These are phyloP conservation scores for Colletotrichum tamarilloi DNA, from an alignment of 2,329 filamentous ascomycete genomes.

Conservation along the genomic window DNA sequence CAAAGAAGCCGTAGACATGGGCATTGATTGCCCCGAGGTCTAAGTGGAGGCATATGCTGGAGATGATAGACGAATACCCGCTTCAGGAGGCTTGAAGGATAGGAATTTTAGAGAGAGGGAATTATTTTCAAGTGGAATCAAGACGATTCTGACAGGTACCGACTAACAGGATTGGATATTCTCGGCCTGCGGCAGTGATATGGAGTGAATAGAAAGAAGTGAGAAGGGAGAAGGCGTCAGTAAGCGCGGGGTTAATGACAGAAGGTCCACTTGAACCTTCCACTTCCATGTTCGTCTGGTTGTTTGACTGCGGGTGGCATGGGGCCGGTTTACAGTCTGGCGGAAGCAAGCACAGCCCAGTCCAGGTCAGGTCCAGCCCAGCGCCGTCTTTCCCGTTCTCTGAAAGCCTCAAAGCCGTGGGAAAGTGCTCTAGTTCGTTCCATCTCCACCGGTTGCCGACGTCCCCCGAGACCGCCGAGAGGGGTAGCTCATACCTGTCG, in stretches of 20 bases:
- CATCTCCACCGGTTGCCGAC: slow-evolving; percentile 20
- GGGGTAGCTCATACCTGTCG: not conserved
- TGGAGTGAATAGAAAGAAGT: not conserved
- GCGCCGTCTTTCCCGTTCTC: slow-evolving; percentile 15
- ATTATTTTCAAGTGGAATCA: not conserved
- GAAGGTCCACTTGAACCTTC: slow-evolving; percentile 5
- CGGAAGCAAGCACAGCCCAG: not conserved
- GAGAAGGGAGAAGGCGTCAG: slow-evolving; percentile 1
- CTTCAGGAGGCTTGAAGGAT: not conserved
- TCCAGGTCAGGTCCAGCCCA: not conserved
- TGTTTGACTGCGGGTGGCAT: not conserved
- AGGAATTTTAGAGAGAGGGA: not conserved
- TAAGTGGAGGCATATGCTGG: not conserved
- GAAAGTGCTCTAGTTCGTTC: not conserved
- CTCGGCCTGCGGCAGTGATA: not conserved
- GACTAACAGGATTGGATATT: not conserved
- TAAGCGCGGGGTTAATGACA: slow-evolving; percentile 11
- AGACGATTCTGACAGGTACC: not conserved
- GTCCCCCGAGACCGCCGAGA: slow-evolving; percentile 26
- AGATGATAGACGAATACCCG: not conserved
- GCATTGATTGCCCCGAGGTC: not conserved
- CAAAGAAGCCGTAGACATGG: not conserved
- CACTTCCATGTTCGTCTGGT: slow-evolving; percentile 19
- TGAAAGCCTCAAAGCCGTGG: not conserved
- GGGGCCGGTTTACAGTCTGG: not conserved